Evolutionary conservation across 306 rosid genomes (phyloP), one percentile per base, ranked within the genome.

Genomic region (Dryas octopetala): DNA sequence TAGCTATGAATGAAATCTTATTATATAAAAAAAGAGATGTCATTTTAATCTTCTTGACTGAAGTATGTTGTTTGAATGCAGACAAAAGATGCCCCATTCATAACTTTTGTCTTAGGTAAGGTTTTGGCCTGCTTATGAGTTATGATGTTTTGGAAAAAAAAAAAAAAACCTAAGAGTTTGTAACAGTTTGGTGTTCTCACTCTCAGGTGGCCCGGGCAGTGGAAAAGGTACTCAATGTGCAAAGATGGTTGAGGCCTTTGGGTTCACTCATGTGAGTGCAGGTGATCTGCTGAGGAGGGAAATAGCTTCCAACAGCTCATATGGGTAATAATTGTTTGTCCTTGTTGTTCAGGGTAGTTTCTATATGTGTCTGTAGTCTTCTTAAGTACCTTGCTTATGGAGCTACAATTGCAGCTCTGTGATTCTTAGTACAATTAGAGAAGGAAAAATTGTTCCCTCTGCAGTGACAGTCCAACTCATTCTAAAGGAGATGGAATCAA

Each of bases 141-240:
- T 66, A 17, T 53, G 60, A 23, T 67, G 41, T 23, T 4, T 32
- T 38, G 49, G 2, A 32, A 32, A 5, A 46, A 48, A 14, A 61
- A n/a, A 53, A 38, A 51, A 12, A 55, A 9, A 10, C 52, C 4
- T n/a, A 62, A 2, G 51, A 58, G 23, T 13, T 75, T 6, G 38
- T 60, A 51, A 60, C 48, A 10, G 26, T 9, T 47, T 60, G 59
- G 76, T 60, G 68, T 11, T 16, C 32, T 26, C 58, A 47, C 26
- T 46, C 73, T 82, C 77, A 95, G 99, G 99, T 53, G 97, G 99
- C 5, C 97, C 99, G 76, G 97, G 97, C 53, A 87, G 93, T 76
- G 99, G 99, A 52, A 95, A 92, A 83, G 99, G 97, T 44, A 95
- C 99, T 60, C 99, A 92, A 79, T 95, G 99, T 78, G 82, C 50